Base-by-base conservation (phyloP, 306 rosid species). In the Fagus sylvatica region DNA sequence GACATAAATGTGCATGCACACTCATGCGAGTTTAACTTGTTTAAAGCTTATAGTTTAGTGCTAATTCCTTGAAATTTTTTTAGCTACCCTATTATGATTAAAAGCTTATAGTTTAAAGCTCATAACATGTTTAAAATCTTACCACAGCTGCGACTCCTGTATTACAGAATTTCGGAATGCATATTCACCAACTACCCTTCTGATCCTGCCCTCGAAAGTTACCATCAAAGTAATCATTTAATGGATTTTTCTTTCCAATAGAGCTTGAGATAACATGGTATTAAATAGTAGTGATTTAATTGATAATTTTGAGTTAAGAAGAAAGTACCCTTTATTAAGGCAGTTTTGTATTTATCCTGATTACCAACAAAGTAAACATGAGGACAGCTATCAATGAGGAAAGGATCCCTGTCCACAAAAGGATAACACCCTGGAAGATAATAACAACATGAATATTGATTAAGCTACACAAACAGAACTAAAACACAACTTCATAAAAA, bases 331-430 rank as follows among this genome's bases (percentile, higher is more conserved):
- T 83, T 86, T 74, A 91, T 76, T 79, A 91, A 72, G 73, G 89
- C 91, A 73, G 90, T 87, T 73, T 86, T 91, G 69, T 80, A 95
- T 85, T 82, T 89, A 80, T 92, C 86, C 85, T 95, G 98, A 81
- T 95, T 95, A 71, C 98, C 98, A 65, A 87, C 80, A 53, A 92
- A 95, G 84, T 95, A 95, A 48, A 92, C 98, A 84, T 91, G 93
- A 78, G 98, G 98, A 73, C 98, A 95, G 79, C 84, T 88, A 82
- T 92, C 96, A 60, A 92, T 77, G 88, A 92, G 80, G 87, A 95
- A 95, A 55, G 98, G 98, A 76, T 95, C 98, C 78, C 76, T 87
- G 55, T 92, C 98, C 2, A 89, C 87, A 82, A 80, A 95, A 80
- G 98, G 98, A 87, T 89, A 95, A 75, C 98, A 95, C 65, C 97